Evolutionary conservation across 495 filamentous ascomycete species (phyloP).

Genomic region (Parachaetomium inaequale): DNA sequence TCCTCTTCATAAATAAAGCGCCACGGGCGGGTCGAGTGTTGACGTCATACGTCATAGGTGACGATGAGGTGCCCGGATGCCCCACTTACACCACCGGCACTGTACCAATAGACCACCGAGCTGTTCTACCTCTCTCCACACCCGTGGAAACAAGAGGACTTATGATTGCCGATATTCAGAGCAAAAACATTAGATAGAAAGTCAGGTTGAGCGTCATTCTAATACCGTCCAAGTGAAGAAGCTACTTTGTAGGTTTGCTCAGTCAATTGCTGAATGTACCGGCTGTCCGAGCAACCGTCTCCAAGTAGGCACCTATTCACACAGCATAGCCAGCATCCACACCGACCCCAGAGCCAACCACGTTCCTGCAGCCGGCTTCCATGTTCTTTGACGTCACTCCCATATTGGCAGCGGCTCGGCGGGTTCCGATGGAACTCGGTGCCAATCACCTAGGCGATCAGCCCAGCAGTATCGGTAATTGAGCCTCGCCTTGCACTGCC

Average conservation of each 20-base stretch:
- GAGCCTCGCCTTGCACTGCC: too few species aligned
- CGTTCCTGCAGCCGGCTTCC: background rate
- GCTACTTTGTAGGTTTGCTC: too few species aligned
- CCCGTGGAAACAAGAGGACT: too few species aligned
- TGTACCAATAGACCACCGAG: slow-evolving; percentile 1
- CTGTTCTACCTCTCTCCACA: too few species aligned
- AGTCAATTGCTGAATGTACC: too few species aligned
- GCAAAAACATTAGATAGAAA: too few species aligned
- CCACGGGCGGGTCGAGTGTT: background rate
- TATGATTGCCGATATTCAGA: too few species aligned
- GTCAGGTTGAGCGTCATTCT: too few species aligned
- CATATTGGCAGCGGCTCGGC: background rate
- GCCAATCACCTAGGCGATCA: background rate
- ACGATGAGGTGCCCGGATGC: slow-evolving; percentile 14
- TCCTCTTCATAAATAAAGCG: background rate
- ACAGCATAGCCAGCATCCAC: background rate
- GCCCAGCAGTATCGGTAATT: too few species aligned
- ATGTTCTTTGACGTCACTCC: background rate
- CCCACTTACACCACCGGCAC: background rate
- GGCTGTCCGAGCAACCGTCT: background rate
- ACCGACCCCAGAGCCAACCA: background rate
- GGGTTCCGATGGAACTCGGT: background rate
- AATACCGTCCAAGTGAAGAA: too few species aligned
- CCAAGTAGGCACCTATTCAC: background rate
- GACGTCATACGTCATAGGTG: slow-evolving; percentile 27